phyloP scores from a whole-genome alignment of 2,329 filamentous ascomycete species.

The Zymoseptoria brevis region DNA sequence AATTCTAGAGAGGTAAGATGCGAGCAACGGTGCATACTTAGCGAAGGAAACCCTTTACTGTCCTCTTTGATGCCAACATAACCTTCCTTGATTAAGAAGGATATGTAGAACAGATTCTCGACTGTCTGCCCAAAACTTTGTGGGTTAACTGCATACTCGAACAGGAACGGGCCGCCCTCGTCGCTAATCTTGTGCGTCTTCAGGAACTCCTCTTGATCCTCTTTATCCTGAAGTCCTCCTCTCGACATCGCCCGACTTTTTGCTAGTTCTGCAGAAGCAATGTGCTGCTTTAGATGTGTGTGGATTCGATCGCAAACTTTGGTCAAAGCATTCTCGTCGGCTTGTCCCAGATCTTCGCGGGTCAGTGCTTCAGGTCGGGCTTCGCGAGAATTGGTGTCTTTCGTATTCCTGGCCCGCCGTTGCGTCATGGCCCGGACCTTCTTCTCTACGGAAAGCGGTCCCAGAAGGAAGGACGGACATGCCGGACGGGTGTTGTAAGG shows the following conservation, averaged over 20 bases:
- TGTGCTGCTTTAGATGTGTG: constrained; percentile 45
- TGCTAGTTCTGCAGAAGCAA: constrained; percentile 25
- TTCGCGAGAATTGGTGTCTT: constrained; percentile 60
- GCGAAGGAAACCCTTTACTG: constrained; percentile 63
- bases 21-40: constrained; percentile 55
- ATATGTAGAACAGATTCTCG: constrained; percentile 95
- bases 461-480: constrained; percentile 75
- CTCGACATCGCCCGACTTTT: constrained; percentile 8
- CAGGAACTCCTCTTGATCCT: constrained; percentile 44
- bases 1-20: background rate
- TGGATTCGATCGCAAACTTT: constrained; percentile 70
- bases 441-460: constrained; percentile 83
- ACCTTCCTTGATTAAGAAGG: constrained; percentile 86
- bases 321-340: constrained; percentile 73
- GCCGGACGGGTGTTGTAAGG: constrained; percentile 66
- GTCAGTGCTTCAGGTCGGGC: constrained; percentile 68
- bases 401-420: constrained; percentile 61
- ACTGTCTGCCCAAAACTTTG: constrained; percentile 86
- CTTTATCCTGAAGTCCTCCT: constrained; percentile 13
- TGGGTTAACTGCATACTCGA: constrained; percentile 86
- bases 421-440: constrained; percentile 63
- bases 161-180: constrained; percentile 65
- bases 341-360: constrained; percentile 63
- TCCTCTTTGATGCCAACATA: constrained; percentile 67
- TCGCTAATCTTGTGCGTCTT: constrained; percentile 57